A percentile compares a stretch with the other conserved stretches of the same genome.
phyloP scores from a whole-genome alignment of 352 stramenopile species.

The Hyaloperonospora brassicae region DNA sequence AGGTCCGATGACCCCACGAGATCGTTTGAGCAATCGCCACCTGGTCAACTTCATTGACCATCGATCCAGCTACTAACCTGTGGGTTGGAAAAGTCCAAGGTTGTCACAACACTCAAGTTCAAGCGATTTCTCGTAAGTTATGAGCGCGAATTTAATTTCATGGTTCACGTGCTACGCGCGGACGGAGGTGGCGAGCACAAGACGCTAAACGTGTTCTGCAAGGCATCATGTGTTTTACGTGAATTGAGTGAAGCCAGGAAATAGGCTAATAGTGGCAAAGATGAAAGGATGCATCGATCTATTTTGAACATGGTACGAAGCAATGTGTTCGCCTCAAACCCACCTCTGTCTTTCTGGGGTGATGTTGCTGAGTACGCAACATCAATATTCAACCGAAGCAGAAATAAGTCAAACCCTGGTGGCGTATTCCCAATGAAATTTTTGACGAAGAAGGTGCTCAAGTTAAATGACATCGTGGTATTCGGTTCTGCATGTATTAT shows the following conservation, averaged over 20 bases:
- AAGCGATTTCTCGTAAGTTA: background rate
- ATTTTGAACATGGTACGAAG: background rate
- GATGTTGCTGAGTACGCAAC: background rate
- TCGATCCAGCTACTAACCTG: background rate
- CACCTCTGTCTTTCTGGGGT: background rate
- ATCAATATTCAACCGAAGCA: background rate
- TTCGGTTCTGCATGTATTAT: background rate
- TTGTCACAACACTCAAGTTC: background rate
- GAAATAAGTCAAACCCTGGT: background rate
- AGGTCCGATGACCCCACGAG: too few relatives aligned
- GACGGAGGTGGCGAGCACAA: background rate
- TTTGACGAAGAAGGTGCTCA: background rate
- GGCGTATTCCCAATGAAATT: background rate
- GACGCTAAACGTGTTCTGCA: background rate
- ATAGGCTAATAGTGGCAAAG: background rate
- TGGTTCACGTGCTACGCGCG: background rate
- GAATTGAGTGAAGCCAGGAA: background rate
- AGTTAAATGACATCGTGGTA: constrained; percentile 1
- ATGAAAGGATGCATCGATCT: background rate
- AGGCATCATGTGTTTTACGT: background rate
- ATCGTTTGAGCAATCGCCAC: too few relatives aligned
- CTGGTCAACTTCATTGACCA: too few relatives aligned
- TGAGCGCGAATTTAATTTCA: constrained; percentile 2
- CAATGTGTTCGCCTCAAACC: background rate
- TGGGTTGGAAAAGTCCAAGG: background rate